Percentiles rank a stretch among this genome's conserved stretches.
Evolutionary conservation across 2,329 filamentous ascomycete genomes (phyloP).

Genomic region (Grosmannia penicillata): DNA sequence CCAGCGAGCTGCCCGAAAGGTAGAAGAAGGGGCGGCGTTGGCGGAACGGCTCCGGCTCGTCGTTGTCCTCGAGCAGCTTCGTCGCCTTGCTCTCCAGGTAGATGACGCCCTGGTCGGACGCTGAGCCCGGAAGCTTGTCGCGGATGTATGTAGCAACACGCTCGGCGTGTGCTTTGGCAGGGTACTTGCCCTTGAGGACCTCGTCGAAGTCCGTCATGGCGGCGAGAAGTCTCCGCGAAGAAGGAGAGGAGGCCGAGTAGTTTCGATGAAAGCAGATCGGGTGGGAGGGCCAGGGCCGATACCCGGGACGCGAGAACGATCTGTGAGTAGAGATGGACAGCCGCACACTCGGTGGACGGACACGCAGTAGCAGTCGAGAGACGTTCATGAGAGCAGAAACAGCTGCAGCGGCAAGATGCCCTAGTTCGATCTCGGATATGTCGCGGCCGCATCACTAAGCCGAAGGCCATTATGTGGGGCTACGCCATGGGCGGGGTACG

Average conservation of each 20-base stretch:
- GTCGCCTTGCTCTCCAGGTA: constrained; percentile 81
- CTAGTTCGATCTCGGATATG: no score
- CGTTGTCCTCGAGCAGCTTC: constrained; percentile 76
- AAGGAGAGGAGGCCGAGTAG: not conserved
- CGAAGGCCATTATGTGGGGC: no score
- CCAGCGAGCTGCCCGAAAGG: constrained; percentile 66
- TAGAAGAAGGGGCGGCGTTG: constrained; percentile 94
- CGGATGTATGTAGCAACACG: constrained; percentile 70
- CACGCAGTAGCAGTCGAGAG: no score
- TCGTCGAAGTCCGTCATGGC: constrained; percentile 17
- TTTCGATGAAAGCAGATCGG: not conserved
- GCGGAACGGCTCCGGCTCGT: constrained; percentile 66
- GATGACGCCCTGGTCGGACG: constrained; percentile 48
- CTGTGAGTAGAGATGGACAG: no score
- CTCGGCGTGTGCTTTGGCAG: constrained; percentile 74
- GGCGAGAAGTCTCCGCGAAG: not conserved
- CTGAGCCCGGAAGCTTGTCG: constrained; percentile 41
- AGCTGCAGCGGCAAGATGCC: no score
- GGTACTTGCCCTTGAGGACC: constrained; percentile 51
- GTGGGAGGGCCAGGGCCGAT: not conserved
- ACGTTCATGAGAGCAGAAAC: no score
- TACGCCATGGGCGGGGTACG: no score
- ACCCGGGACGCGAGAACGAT: no score
- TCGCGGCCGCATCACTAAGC: no score
- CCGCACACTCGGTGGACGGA: no score